A percentile compares a stretch with the other conserved stretches of the same genome.
Conservation (phyloP, 2,329 filamentous ascomycete genomes). For the Scedosporium aurantiacum region DNA sequence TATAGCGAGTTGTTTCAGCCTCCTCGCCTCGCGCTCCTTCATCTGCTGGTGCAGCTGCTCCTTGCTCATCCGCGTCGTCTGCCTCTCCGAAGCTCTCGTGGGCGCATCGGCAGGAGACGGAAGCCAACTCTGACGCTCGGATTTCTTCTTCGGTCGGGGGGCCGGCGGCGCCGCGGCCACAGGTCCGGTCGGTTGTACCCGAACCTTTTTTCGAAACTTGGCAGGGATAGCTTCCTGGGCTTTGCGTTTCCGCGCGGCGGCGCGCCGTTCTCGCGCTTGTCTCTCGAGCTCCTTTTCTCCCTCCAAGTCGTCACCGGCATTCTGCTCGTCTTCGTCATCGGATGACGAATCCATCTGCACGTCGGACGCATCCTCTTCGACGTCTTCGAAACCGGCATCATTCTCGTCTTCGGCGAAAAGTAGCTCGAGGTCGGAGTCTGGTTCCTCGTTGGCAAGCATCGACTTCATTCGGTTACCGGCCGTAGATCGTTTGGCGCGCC, state of each 20-base stretch:
- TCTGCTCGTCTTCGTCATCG: constrained; percentile 65
- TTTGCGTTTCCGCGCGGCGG: constrained; percentile 67
- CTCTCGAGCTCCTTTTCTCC: constrained; percentile 81
- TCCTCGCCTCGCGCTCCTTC: constrained; percentile 58
- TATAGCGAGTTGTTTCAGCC: constrained; percentile 57
- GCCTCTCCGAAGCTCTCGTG: constrained; percentile 45
- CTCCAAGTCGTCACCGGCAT: constrained; percentile 55
- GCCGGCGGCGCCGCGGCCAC: constrained; percentile 26
- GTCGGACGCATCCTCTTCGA: constrained; percentile 57
- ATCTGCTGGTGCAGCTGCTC: constrained; percentile 59
- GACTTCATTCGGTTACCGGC: constrained; percentile 76
- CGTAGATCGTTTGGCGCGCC: constrained; percentile 64
- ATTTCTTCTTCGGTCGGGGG: constrained; percentile 47
- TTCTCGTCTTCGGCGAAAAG: constrained; percentile 66
- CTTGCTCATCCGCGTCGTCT: constrained; percentile 48
- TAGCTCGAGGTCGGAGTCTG: constrained; percentile 57
- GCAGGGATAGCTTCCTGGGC: constrained; percentile 63
- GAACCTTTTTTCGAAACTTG: constrained; percentile 64
- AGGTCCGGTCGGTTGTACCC: constrained; percentile 46
- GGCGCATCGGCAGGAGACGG: constrained; percentile 43
- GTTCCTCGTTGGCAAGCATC: constrained; percentile 64
- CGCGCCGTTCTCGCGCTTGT: constrained; percentile 56
- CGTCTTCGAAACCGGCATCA: constrained; percentile 59
- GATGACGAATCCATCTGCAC: constrained; percentile 78
- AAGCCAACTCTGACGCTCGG: constrained; percentile 48